Evolutionary conservation across 2,329 filamentous ascomycete species (phyloP).

Genomic region (Podosphaera aphanis): DNA sequence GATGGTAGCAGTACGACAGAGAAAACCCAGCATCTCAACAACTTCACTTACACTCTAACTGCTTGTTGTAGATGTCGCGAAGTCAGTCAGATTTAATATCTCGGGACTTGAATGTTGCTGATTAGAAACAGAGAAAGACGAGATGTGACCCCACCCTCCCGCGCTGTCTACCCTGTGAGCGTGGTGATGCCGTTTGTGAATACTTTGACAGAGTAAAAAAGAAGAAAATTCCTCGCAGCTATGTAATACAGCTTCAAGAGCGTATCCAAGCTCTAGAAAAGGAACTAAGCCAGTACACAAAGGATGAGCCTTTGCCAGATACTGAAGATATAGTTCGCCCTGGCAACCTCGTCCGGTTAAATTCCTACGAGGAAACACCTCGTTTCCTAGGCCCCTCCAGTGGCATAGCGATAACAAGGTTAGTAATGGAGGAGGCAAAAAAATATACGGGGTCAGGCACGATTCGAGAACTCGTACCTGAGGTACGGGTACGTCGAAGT

Average conservation of each 20-base stretch:
- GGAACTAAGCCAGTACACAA: conserved; percentile 57
- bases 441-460: conserved; percentile 75
- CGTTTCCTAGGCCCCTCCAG: conserved; percentile 85
- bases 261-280: conserved; percentile 62
- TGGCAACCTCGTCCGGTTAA: conserved; percentile 63
- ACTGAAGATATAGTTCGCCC: conserved; percentile 74
- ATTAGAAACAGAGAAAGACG: conserved; percentile 47
- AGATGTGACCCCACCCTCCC: conserved; percentile 84
- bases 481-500: conserved; percentile 37
- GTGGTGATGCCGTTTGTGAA: conserved; percentile 75
- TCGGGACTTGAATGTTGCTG: conserved; percentile 3
- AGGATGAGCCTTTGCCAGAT: conserved; percentile 47
- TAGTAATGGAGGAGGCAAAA: conserved; percentile 93
- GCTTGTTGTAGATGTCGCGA: conserved; percentile 61
- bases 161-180: conserved; percentile 76
- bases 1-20: conserved; percentile 22
- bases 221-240: conserved; percentile 66
- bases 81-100: conserved; percentile 23
- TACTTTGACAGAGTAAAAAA: conserved; percentile 83
- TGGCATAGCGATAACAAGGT: conserved; percentile 78
- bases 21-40: conserved; percentile 27
- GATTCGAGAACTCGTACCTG: conserved; percentile 78
- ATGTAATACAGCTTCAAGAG: conserved; percentile 79
- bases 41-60: conserved; percentile 57
- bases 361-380: conserved; percentile 62